Percentiles rank a stretch among this genome's conserved stretches.
phyloP scores from a whole-genome alignment of 768 basidiomycete species.

The Auricularia sp. region DNA sequence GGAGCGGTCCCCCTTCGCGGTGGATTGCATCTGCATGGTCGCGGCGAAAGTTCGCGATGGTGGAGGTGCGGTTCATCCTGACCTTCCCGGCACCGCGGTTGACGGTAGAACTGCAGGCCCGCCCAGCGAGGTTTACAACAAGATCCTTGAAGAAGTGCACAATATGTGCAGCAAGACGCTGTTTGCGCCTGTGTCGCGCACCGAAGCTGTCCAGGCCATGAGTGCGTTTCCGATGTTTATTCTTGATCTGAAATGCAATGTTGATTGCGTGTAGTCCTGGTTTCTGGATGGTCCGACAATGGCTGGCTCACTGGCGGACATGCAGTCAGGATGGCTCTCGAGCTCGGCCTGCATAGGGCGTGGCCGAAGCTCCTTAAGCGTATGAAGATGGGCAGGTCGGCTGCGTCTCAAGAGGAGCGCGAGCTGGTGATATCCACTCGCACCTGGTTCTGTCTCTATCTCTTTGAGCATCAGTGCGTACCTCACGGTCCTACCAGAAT shows the following conservation, averaged over 20 bases:
- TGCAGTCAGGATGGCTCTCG: conserved; percentile 95
- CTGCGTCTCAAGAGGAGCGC: conserved; percentile 52
- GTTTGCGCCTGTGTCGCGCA: conserved; percentile 74
- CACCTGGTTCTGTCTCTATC: conserved; percentile 88
- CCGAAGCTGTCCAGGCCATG: conserved; percentile 90
- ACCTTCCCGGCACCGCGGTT: not conserved
- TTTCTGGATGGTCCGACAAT: conserved; percentile 91
- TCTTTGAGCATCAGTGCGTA: conserved; percentile 88
- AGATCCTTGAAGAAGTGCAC: conserved; percentile 78
- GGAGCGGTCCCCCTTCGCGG: conserved; percentile 85
- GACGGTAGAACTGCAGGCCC: conserved; percentile 35
- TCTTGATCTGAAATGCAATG: not conserved
- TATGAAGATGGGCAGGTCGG: conserved; percentile 59
- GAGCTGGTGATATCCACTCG: conserved; percentile 74
- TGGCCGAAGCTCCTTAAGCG: conserved; percentile 75
- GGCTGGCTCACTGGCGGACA: conserved; percentile 94
- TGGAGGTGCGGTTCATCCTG: conserved; percentile 47
- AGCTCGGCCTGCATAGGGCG: conserved; percentile 89
- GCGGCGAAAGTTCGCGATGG: conserved; percentile 86
- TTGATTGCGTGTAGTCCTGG: conserved; percentile 46
- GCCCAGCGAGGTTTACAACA: conserved; percentile 61
- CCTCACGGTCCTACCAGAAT: conserved; percentile 9
- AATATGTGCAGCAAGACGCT: conserved; percentile 75
- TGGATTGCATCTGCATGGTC: conserved; percentile 89
- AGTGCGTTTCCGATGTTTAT: conserved; percentile 39